These are phyloP conservation scores for Colletotrichum viniferum DNA, from an alignment of 2,329 filamentous ascomycete genomes.

Conservation along the genomic window DNA sequence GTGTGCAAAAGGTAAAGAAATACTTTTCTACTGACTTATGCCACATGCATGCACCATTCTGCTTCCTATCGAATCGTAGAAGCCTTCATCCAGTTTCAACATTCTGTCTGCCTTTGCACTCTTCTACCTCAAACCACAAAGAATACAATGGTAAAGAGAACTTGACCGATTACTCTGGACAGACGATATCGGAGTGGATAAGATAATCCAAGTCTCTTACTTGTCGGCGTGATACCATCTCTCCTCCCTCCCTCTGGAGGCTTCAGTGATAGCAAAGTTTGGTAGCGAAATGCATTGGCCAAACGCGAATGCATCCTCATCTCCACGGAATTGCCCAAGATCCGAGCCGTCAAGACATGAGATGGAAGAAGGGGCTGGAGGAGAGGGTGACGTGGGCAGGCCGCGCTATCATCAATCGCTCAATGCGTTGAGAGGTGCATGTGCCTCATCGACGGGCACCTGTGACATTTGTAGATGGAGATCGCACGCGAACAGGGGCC, in stretches of 20 bases:
- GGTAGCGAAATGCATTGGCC: neutral
- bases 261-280: neutral
- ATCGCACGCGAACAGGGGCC: neutral
- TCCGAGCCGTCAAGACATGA: neutral
- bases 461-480: slow-evolving; percentile 9
- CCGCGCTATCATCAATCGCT: neutral
- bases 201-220: neutral
- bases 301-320: slow-evolving; percentile 2
- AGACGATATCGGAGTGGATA: neutral
- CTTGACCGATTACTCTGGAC: neutral
- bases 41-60: neutral
- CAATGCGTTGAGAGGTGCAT: slow-evolving; percentile 4
- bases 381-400: neutral
- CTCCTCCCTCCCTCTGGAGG: neutral
- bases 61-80: neutral
- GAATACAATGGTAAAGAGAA: neutral
- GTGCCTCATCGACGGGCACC: slow-evolving; percentile 4
- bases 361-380: neutral
- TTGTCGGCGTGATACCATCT: neutral
- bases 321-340: neutral
- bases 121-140: neutral
- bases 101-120: neutral
- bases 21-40: neutral
- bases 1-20: neutral
- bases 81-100: neutral